These are phyloP conservation scores for Aspergillus sp. DNA, from an alignment of 2,329 filamentous ascomycete species.

Conservation along the genomic window DNA sequence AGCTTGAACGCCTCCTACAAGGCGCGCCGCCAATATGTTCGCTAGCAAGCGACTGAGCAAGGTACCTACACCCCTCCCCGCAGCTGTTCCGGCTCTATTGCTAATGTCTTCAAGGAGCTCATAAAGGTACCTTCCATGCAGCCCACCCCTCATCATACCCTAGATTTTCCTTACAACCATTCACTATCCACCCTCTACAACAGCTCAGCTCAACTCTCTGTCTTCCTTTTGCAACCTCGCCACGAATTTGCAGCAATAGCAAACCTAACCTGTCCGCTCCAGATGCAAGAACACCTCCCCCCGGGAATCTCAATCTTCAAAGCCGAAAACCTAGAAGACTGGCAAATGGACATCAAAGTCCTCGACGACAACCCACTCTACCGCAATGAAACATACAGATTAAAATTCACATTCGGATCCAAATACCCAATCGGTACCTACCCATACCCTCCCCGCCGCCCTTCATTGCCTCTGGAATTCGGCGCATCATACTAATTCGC, in stretches of 20 bases:
- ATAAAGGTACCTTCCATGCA: constrained; percentile 47
- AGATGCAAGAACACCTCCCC: constrained; percentile 60
- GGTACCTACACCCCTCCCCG: constrained; percentile 31
- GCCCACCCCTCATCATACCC: neutral
- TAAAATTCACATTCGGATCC: constrained; percentile 82
- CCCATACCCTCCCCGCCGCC: neutral
- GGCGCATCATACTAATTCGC: no score
- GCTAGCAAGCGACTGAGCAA: constrained; percentile 49
- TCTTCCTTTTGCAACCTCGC: neutral
- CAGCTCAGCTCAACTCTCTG: neutral
- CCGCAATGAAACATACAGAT: constrained; percentile 71
- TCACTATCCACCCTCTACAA: neutral
- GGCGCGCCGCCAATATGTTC: constrained; percentile 42
- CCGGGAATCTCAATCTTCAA: constrained; percentile 75
- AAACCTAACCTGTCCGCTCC: neutral
- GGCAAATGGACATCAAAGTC: constrained; percentile 88
- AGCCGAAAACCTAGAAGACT: constrained; percentile 81
- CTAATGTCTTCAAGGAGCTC: constrained; percentile 49
- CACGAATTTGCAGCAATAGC: neutral
- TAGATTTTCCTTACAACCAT: neutral
- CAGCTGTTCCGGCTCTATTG: constrained; percentile 1
- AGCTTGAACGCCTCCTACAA: neutral
- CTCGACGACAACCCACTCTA: constrained; percentile 91
- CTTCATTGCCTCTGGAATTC: neutral
- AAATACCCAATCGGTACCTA: constrained; percentile 86